Conservation (phyloP, 192 early-diverging fungal species). For the Coemansia asiatica region DNA sequence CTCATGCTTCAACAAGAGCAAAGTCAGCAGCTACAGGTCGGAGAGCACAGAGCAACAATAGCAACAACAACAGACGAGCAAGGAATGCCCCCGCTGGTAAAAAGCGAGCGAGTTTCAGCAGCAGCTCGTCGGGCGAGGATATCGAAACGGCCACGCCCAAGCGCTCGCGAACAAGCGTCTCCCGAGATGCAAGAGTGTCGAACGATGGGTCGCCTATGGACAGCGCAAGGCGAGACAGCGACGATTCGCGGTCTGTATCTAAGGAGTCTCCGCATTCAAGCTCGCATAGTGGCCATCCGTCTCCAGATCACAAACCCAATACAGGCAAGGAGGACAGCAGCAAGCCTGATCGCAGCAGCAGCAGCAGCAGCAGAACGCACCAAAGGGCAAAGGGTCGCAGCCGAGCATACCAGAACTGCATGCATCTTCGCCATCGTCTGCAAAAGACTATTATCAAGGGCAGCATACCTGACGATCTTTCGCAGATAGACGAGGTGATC, state of each 20-base stretch:
- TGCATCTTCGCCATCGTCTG: slow-evolving; percentile 54
- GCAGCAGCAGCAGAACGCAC: slow-evolving; percentile 26
- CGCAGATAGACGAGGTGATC: slow-evolving; percentile 42
- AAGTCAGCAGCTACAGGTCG: slow-evolving; percentile 6
- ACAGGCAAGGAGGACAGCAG: slow-evolving; percentile 27
- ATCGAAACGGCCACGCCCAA: slow-evolving; percentile 35
- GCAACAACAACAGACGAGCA: slow-evolving; percentile 23
- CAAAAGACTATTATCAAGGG: slow-evolving; percentile 56
- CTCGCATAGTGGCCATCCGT: slow-evolving; percentile 22
- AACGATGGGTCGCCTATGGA: slow-evolving; percentile 22
- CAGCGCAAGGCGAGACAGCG: slow-evolving; percentile 26
- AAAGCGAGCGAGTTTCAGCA: slow-evolving; percentile 42
- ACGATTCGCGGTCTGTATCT: slow-evolving; percentile 26
- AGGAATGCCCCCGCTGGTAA: slow-evolving; percentile 17
- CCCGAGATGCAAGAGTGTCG: slow-evolving; percentile 6
- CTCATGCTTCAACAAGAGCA: slow-evolving; percentile 5
- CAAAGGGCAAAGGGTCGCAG: slow-evolving; percentile 28
- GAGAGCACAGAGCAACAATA: slow-evolving; percentile 18
- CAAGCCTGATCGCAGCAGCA: slow-evolving; percentile 25
- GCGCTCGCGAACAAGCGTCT: slow-evolving; percentile 40
- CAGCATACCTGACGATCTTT: slow-evolving; percentile 33
- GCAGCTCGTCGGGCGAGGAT: slow-evolving; percentile 44
- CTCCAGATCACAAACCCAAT: slow-evolving; percentile 24
- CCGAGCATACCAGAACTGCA: slow-evolving; percentile 42
- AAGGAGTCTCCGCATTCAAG: slow-evolving; percentile 46